Conservation (phyloP, 192 early-diverging fungal species). For the Fimicolochytrium jonesii region DNA sequence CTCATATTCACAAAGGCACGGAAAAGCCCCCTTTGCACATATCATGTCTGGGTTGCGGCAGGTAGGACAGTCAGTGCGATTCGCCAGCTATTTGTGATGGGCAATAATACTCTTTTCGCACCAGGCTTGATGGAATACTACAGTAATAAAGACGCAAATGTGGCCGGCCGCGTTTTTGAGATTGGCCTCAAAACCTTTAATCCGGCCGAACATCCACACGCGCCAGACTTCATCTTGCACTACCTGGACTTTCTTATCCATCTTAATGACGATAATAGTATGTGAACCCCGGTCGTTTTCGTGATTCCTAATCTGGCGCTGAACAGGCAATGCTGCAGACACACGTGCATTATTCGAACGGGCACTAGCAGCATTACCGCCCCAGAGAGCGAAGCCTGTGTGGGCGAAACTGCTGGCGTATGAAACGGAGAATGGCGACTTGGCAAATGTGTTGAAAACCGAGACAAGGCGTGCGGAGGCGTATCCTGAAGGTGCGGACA, state of each 20-base stretch:
- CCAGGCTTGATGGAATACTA: conserved; percentile 89
- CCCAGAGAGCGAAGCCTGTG: conserved; percentile 65
- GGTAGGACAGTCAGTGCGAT: conserved; percentile 32
- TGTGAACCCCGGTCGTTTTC: neutral
- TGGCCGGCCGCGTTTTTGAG: conserved; percentile 90
- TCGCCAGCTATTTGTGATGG: too few species aligned
- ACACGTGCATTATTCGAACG: conserved; percentile 87
- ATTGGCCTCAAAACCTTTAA: conserved; percentile 74
- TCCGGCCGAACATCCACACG: conserved; percentile 55
- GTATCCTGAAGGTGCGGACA: conserved; percentile 68
- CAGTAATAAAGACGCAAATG: conserved; percentile 72
- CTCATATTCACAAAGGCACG: conserved; percentile 73
- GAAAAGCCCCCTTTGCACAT: conserved; percentile 67
- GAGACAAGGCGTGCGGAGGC: conserved; percentile 74
- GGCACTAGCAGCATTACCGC: conserved; percentile 64
- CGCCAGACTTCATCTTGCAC: conserved; percentile 57
- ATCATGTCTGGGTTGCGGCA: conserved; percentile 84
- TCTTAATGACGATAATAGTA: conserved; percentile 87
- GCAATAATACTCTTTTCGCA: too few species aligned
- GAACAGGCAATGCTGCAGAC: conserved; percentile 40
- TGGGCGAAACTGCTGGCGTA: conserved; percentile 83
- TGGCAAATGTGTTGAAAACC: conserved; percentile 64
- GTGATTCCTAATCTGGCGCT: neutral
- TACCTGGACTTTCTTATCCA: conserved; percentile 87
- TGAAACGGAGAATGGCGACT: conserved; percentile 85